Conservation (phyloP, 139 green algal genomes). For the Coccomyxa sp. region DNA sequence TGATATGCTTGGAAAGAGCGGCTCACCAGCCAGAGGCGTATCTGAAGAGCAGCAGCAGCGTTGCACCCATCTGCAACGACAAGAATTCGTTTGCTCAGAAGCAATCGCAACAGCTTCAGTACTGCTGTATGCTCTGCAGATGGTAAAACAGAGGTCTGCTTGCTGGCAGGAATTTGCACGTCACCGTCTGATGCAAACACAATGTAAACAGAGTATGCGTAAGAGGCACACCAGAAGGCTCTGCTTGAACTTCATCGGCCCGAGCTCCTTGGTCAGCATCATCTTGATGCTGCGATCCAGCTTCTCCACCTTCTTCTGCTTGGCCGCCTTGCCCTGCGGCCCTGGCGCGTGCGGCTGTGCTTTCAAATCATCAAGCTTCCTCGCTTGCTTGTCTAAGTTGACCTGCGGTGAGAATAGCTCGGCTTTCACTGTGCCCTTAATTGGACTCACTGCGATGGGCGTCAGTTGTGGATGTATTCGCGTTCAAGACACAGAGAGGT, state of each 20-base stretch:
- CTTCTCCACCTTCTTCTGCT: conserved; percentile 13
- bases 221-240: conserved; percentile 10
- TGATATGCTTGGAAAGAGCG: neutral
- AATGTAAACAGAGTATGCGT: too few relatives aligned
- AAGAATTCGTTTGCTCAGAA: neutral
- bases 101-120: too few relatives aligned
- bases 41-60: neutral
- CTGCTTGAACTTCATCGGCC: conserved; percentile 11
- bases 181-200: too few relatives aligned
- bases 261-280: conserved; percentile 13
- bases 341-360: neutral
- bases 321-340: neutral
- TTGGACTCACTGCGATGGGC: neutral
- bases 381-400: neutral
- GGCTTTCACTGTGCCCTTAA: neutral
- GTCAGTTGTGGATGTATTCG: neutral
- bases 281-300: conserved; percentile 9
- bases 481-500: too few relatives aligned
- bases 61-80: neutral
- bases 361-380: neutral
- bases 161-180: too few relatives aligned
- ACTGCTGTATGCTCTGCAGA: too few relatives aligned
- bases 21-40: neutral
- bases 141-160: too few relatives aligned
- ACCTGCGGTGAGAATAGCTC: neutral